Evolutionary conservation across 352 stramenopile species (phyloP), one percentile per base, ranked within the genome.

Genomic region (Globisporangium cylindrosporum): DNA sequence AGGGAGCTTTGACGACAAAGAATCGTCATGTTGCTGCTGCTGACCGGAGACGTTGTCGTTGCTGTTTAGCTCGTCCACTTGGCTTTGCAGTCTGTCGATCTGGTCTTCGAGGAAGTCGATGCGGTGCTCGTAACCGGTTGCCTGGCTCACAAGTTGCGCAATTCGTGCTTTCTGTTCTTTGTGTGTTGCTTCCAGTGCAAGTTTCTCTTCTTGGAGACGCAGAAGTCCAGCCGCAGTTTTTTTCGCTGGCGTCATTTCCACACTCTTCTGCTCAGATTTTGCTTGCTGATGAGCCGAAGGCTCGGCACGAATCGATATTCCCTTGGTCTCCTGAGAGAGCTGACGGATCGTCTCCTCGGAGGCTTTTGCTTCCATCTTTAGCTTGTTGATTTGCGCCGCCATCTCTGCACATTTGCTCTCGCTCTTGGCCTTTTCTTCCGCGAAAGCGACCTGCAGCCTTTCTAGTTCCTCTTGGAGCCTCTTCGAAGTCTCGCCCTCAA

Each of bases 151-250:
- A 0, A 80, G 59, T 29, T 79, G 70, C 0, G 58, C 22, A 7
- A 76, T 67, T 56, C 77, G 73, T 14, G 60, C 73, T n/a, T 69
- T 68, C 12, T 73, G 68, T 36, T 79, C 66, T 7, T 71, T 51
- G 27, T 72, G 32, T 55, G 78, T 69, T 10, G 58, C 41, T 60
- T 73, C 62, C 4, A 84, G 66, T 6, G 36, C 6, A n/a, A 22
- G 43, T 34, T 75, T 59, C 29, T 84, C 70, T 57, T 75, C 63
- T 15, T 67, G 63, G 7, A 74, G 55, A 15, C 63, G 67, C 49
- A 67, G 62, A 15, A n/a, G 9, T 18, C 54, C 56, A 27, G 54
- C 24, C 24, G 32, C 60, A 2, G 48, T 34, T 70, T 62, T 48
- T 43, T 67, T n/a, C 46, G 20, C 18, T 10, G 51, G 10, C n/a